These are phyloP conservation scores for Thinopyrum elongatum DNA, from an alignment of 176 grass and related monocot genomes.

Conservation along the genomic window DNA sequence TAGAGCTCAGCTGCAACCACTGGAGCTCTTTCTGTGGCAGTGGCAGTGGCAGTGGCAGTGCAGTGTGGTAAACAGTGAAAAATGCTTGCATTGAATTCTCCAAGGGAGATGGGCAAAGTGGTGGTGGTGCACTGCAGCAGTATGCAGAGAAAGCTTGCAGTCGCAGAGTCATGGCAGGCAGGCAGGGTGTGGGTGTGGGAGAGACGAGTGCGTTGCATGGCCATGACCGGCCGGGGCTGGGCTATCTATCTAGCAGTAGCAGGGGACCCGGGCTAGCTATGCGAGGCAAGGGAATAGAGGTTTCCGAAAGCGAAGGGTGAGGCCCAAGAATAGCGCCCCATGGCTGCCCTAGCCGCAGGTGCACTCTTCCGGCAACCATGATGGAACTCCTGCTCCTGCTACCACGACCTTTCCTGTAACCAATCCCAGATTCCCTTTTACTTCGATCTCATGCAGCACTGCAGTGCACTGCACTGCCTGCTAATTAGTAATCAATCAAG, in stretches of 20 bases:
- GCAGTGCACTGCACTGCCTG: not conserved
- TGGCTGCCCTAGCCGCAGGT: constrained; percentile 66
- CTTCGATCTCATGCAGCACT: not conserved
- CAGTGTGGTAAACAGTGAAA: constrained; percentile 8
- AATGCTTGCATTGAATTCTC: constrained; percentile 23
- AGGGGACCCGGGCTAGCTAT: constrained; percentile 38
- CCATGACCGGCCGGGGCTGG: constrained; percentile 8
- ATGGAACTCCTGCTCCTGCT: constrained; percentile 36
- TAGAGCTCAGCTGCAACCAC: constrained; percentile 34
- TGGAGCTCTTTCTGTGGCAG: not conserved
- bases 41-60: not conserved
- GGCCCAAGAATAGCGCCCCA: constrained; percentile 56
- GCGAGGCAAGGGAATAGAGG: constrained; percentile 73
- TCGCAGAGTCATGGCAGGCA: constrained; percentile 42
- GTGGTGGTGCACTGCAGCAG: constrained; percentile 15
- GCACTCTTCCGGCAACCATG: constrained; percentile 63
- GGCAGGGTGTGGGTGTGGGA: not conserved
- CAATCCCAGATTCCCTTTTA: constrained; percentile 26
- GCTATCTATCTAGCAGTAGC: constrained; percentile 14
- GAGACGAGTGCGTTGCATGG: constrained; percentile 36
- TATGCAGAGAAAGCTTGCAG: constrained; percentile 43
- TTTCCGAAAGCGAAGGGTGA: constrained; percentile 82
- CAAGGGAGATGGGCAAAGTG: constrained; percentile 50
- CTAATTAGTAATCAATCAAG: constrained; percentile 25
- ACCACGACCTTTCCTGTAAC: not conserved